These are phyloP conservation scores for Solanum megistacrolobum DNA, from an alignment of 257 asterid genomes.

Conservation along the genomic window DNA sequence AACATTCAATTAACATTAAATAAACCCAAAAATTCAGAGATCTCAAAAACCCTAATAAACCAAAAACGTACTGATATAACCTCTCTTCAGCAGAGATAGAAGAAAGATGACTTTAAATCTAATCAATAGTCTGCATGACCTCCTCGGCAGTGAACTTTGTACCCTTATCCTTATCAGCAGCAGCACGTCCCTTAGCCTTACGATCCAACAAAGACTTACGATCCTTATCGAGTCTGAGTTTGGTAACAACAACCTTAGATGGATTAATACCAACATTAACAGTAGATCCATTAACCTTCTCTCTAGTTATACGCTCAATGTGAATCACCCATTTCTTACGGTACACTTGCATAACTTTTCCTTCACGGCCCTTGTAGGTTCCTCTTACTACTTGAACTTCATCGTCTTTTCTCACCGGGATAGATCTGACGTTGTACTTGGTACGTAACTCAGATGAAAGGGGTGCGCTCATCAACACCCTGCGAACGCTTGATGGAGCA, in stretches of 20 bases:
- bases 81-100: background rate
- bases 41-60: background rate
- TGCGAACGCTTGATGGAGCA: constrained; percentile 67
- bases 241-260: constrained; percentile 50
- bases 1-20: background rate
- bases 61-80: background rate
- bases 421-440: constrained; percentile 61
- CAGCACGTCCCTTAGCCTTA: constrained; percentile 69
- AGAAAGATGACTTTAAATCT: background rate
- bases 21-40: background rate
- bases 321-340: constrained; percentile 75
- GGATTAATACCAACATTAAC: constrained; percentile 70
- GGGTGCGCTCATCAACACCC: constrained; percentile 65
- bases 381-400: constrained; percentile 73
- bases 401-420: constrained; percentile 75
- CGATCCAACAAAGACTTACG: constrained; percentile 54
- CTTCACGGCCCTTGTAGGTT: constrained; percentile 67
- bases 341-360: constrained; percentile 57
- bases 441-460: constrained; percentile 47
- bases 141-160: constrained; percentile 62
- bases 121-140: constrained; percentile 57
- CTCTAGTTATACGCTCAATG: constrained; percentile 64
- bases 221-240: constrained; percentile 64
- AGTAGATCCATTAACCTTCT: constrained; percentile 68
- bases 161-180: constrained; percentile 65